Conservation (phyloP, 2,329 filamentous ascomycete species). For the Phyllosticta citriasiana region DNA sequence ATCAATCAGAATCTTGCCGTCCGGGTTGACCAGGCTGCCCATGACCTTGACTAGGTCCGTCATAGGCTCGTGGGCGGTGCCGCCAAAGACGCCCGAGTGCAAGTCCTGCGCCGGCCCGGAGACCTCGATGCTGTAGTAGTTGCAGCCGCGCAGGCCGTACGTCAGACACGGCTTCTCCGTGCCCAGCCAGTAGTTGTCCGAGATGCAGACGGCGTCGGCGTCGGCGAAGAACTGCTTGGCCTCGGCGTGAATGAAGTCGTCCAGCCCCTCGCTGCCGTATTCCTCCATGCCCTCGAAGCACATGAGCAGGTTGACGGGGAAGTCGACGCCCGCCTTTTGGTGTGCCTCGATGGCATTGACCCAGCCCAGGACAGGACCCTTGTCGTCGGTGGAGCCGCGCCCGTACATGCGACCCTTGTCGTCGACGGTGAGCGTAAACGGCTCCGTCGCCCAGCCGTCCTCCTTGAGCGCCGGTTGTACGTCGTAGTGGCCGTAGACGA, state of each 20-base stretch:
- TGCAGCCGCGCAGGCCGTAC: conserved; percentile 92
- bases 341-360: conserved; percentile 96
- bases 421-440: conserved; percentile 79
- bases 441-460: conserved; percentile 93
- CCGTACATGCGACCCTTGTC: conserved; percentile 93
- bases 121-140: conserved; percentile 91
- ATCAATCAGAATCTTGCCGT: conserved; percentile 91
- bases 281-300: conserved; percentile 99
- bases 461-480: conserved; percentile 89
- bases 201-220: conserved; percentile 93
- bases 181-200: conserved; percentile 99
- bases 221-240: conserved; percentile 93
- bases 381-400: conserved; percentile 92
- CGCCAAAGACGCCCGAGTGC: conserved; percentile 94
- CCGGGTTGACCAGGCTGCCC: conserved; percentile 71
- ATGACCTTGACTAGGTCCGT: conserved; percentile 82
- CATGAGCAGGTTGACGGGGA: conserved; percentile 97
- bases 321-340: conserved; percentile 85
- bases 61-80: conserved; percentile 96
- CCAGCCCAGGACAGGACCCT: conserved; percentile 95
- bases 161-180: conserved; percentile 98
- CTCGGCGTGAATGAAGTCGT: conserved; percentile 87
- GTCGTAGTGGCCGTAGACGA: conserved; percentile 98
- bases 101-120: conserved; percentile 87
- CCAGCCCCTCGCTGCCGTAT: conserved; percentile 91